phyloP scores from a whole-genome alignment of 768 basidiomycete genomes.

The Leccinum subgranulosum region DNA sequence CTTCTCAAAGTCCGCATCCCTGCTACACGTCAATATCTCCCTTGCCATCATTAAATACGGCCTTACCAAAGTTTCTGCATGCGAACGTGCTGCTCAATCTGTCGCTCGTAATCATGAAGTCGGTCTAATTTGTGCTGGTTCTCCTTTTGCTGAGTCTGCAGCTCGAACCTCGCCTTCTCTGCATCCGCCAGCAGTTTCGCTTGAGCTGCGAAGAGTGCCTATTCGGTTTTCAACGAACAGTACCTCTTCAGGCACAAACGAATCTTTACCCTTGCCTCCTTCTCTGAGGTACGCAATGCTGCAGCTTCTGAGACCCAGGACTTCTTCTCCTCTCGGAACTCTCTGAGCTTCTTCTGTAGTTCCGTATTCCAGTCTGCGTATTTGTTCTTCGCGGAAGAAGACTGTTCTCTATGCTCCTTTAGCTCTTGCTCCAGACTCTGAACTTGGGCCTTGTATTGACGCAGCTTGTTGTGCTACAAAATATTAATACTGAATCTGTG shows the following conservation, averaged over 20 bases:
- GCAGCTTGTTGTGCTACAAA: conserved; percentile 73
- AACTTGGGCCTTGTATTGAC: conserved; percentile 71
- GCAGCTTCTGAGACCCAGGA: conserved; percentile 71
- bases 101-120: conserved; percentile 80
- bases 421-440: conserved; percentile 65
- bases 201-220: conserved; percentile 72
- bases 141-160: conserved; percentile 76
- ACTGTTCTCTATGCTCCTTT: conserved; percentile 69
- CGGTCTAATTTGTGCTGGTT: conserved; percentile 78
- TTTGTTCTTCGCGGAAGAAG: conserved; percentile 69
- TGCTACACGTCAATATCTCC: conserved; percentile 28
- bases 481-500: conserved; percentile 5
- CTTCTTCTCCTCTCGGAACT: conserved; percentile 77
- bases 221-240: not conserved
- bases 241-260: not conserved
- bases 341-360: conserved; percentile 71
- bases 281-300: conserved; percentile 62
- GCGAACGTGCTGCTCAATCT: conserved; percentile 77
- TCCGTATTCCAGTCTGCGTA: conserved; percentile 83
- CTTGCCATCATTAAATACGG: not conserved
- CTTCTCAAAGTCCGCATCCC: conserved; percentile 73
- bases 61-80: conserved; percentile 77
- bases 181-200: conserved; percentile 68
- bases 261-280: conserved; percentile 58
- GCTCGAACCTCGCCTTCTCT: conserved; percentile 60